Conservation (phyloP, 2,329 filamentous ascomycete species). For the Bipolaris sorokiniana region DNA sequence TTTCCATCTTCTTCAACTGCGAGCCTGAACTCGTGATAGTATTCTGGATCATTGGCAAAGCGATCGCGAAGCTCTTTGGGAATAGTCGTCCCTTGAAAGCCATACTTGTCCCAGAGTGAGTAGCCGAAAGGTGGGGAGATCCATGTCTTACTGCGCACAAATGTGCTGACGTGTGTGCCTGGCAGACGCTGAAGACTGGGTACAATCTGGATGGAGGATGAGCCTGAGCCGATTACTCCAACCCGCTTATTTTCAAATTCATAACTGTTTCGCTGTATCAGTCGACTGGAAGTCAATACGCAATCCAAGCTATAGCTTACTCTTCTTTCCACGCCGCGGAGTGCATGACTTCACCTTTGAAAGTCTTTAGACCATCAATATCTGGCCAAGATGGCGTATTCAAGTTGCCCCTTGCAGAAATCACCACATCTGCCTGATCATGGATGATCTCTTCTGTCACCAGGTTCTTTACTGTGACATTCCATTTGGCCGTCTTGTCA, state of each 20-base stretch:
- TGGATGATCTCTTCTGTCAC: slow-evolving; percentile 33
- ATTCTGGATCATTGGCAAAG: slow-evolving; percentile 37
- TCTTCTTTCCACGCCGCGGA: slow-evolving; percentile 44
- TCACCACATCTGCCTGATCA: slow-evolving; percentile 39
- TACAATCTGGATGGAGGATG: slow-evolving; percentile 52
- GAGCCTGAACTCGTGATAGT: slow-evolving; percentile 41
- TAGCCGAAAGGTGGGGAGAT: slow-evolving; percentile 44
- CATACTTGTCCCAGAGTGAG: slow-evolving; percentile 40
- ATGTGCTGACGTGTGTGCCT: slow-evolving; percentile 40
- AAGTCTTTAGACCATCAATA: slow-evolving; percentile 40
- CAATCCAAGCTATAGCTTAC: slow-evolving; percentile 17
- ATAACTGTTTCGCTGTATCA: slow-evolving; percentile 27
- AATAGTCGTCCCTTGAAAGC: slow-evolving; percentile 42
- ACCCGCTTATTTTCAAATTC: slow-evolving; percentile 44
- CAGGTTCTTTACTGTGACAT: slow-evolving; percentile 44
- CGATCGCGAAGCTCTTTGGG: slow-evolving; percentile 32
- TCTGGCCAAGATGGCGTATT: slow-evolving; percentile 44
- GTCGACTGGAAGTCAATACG: not conserved
- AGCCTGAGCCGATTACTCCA: slow-evolving; percentile 45
- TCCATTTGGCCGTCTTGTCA: slow-evolving; percentile 44
- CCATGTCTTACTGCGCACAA: slow-evolving; percentile 46
- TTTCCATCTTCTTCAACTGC: slow-evolving; percentile 45
- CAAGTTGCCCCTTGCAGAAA: slow-evolving; percentile 42
- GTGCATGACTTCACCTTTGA: slow-evolving; percentile 47
- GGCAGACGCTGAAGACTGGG: slow-evolving; percentile 47